Conservation (phyloP, 768 basidiomycete genomes). For the Lentinula boryana region DNA sequence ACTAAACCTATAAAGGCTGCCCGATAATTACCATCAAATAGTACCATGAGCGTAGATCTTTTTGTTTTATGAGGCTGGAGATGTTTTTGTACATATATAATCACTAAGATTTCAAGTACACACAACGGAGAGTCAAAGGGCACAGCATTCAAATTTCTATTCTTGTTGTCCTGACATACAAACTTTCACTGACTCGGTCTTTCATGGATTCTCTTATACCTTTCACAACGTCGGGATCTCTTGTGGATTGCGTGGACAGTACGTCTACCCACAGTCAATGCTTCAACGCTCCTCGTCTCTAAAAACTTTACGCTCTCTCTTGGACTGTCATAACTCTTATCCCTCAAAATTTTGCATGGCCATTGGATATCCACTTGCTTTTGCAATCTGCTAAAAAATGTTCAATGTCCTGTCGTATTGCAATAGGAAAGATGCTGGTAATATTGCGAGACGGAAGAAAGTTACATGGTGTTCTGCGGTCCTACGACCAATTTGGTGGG, state of each 20-base stretch:
- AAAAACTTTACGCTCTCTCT: slow-evolving; percentile 14
- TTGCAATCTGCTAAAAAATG: neutral
- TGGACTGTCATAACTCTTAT: neutral
- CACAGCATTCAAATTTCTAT: neutral
- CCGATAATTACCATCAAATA: no score
- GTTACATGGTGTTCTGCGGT: slow-evolving; percentile 90
- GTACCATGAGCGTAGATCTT: no score
- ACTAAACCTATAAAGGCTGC: no score
- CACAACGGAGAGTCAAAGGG: no score
- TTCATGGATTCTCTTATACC: slow-evolving; percentile 93
- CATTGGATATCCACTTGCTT: neutral
- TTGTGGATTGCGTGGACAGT: slow-evolving; percentile 99
- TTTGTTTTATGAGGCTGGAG: no score
- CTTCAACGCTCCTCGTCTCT: slow-evolving; percentile 35
- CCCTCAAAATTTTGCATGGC: slow-evolving; percentile 12
- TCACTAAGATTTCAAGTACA: no score
- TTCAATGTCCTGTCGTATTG: neutral
- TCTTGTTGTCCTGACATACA: neutral
- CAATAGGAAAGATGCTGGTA: slow-evolving; percentile 95
- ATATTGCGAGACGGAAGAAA: slow-evolving; percentile 95
- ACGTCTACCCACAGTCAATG: slow-evolving; percentile 64
- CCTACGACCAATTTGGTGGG: slow-evolving; percentile 97
- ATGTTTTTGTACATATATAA: no score
- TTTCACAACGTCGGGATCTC: slow-evolving; percentile 97
- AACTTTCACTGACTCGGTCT: neutral